Conservation (phyloP, 345 rosid genomes). For the Brassica cretica region DNA sequence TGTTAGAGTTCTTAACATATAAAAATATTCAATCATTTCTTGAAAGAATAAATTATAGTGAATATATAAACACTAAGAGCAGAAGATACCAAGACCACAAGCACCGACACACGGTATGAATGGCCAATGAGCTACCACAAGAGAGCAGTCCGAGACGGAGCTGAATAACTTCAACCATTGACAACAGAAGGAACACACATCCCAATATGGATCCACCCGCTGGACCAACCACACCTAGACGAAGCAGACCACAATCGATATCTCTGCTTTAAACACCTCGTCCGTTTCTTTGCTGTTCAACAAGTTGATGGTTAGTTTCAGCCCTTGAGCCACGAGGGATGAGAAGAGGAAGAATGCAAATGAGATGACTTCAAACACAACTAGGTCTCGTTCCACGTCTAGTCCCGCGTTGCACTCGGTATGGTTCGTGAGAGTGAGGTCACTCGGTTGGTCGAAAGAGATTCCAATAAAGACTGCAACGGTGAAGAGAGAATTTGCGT, state of each 20-base stretch:
- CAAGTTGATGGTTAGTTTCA: conserved; percentile 33
- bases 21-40: conserved; percentile 21
- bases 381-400: conserved; percentile 34
- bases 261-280: conserved; percentile 28
- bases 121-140: conserved; percentile 19
- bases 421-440: conserved; percentile 23
- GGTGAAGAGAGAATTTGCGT: conserved; percentile 38
- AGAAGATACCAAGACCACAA: conserved; percentile 37
- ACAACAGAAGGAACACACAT: conserved; percentile 31
- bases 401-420: conserved; percentile 32
- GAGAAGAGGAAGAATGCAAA: conserved; percentile 41
- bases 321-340: conserved; percentile 40
- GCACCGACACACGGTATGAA: conserved; percentile 31
- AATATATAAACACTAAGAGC: conserved; percentile 35
- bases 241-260: conserved; percentile 29
- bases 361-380: conserved; percentile 38
- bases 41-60: conserved; percentile 39
- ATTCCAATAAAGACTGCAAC: conserved; percentile 40
- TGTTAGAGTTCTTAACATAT: not conserved
- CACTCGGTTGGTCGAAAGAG: conserved; percentile 21
- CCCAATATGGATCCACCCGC: conserved; percentile 36
- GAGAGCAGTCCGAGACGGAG: conserved; percentile 35
- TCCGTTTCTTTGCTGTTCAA: conserved; percentile 34
- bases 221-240: conserved; percentile 38
- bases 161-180: conserved; percentile 38